A percentile compares a stretch with the other conserved stretches of the same genome.
These are phyloP conservation scores for Stemphylium lycopersici DNA, from an alignment of 2,329 filamentous ascomycete species.

Conservation along the genomic window DNA sequence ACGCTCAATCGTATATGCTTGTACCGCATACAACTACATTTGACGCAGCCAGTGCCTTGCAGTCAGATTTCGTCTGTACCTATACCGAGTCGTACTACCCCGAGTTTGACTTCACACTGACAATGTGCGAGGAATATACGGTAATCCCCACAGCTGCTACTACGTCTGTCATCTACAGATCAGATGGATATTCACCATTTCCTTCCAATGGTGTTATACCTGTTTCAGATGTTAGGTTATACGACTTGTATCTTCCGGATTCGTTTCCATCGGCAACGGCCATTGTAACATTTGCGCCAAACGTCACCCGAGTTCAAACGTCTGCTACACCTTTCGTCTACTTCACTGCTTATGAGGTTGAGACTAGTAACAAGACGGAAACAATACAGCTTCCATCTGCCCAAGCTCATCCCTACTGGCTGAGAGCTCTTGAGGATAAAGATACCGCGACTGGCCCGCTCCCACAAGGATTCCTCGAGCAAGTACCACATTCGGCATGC, in stretches of 20 bases:
- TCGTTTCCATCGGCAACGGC: constrained; percentile 29
- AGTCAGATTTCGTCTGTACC: constrained; percentile 30
- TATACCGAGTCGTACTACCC: constrained; percentile 27
- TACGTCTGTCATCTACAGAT: constrained; percentile 38
- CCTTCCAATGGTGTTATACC: constrained; percentile 31
- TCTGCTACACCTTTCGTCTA: constrained; percentile 52
- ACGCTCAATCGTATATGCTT: constrained; percentile 24
- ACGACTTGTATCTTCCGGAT: constrained; percentile 19
- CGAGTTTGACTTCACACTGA: constrained; percentile 29
- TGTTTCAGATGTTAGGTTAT: constrained; percentile 18
- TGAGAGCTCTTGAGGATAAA: constrained; percentile 37
- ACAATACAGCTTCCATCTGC: constrained; percentile 44
- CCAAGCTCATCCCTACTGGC: constrained; percentile 47
- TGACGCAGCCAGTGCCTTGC: constrained; percentile 32
- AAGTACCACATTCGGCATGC: constrained; percentile 42
- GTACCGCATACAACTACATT: constrained; percentile 34
- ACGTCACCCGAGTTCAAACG: constrained; percentile 30
- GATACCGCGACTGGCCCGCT: constrained; percentile 39
- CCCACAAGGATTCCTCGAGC: constrained; percentile 45
- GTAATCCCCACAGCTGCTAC: constrained; percentile 40
- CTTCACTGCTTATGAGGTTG: constrained; percentile 53
- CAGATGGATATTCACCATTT: constrained; percentile 25
- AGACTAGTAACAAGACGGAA: constrained; percentile 40
- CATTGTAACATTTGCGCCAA: constrained; percentile 31
- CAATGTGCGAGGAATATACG: constrained; percentile 30